These are phyloP conservation scores for Trichoderma sp. DNA, from an alignment of 2,329 filamentous ascomycete species.

Conservation along the genomic window DNA sequence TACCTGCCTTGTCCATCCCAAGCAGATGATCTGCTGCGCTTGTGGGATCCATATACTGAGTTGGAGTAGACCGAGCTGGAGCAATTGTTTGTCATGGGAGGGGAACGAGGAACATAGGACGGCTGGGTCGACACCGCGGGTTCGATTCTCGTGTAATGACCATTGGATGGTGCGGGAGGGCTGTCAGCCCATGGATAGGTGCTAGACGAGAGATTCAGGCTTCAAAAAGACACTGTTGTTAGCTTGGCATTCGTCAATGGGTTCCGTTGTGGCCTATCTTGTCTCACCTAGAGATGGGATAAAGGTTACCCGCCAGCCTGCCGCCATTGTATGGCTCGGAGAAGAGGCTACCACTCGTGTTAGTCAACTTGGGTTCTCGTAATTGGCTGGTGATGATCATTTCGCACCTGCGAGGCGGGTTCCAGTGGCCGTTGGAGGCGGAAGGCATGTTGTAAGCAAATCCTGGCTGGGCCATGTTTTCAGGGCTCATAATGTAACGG, in stretches of 20 bases:
- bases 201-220: constrained; percentile 43
- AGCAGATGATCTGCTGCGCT: constrained; percentile 34
- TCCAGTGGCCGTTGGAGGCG: constrained; percentile 50
- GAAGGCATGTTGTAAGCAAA: constrained; percentile 47
- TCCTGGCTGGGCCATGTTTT: constrained; percentile 48
- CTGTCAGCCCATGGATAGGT: constrained; percentile 31
- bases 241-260: constrained; percentile 21
- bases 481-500: constrained; percentile 35
- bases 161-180: constrained; percentile 29
- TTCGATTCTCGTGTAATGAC: constrained; percentile 41
- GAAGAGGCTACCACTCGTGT: constrained; percentile 30
- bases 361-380: constrained; percentile 16
- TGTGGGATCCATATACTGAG: constrained; percentile 20
- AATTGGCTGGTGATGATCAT: constrained; percentile 18
- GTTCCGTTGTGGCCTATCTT: constrained; percentile 19
- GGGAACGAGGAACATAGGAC: constrained; percentile 43
- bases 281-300: constrained; percentile 41
- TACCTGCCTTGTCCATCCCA: constrained; percentile 52
- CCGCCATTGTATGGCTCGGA: constrained; percentile 33
- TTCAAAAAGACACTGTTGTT: constrained; percentile 39
- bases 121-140: constrained; percentile 39
- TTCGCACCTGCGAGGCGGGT: constrained; percentile 53
- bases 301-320: constrained; percentile 38
- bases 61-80: constrained; percentile 21
- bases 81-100: constrained; percentile 40